phyloP scores from a whole-genome alignment of 2,329 filamentous ascomycete genomes.

The Scedosporium dehoogii region DNA sequence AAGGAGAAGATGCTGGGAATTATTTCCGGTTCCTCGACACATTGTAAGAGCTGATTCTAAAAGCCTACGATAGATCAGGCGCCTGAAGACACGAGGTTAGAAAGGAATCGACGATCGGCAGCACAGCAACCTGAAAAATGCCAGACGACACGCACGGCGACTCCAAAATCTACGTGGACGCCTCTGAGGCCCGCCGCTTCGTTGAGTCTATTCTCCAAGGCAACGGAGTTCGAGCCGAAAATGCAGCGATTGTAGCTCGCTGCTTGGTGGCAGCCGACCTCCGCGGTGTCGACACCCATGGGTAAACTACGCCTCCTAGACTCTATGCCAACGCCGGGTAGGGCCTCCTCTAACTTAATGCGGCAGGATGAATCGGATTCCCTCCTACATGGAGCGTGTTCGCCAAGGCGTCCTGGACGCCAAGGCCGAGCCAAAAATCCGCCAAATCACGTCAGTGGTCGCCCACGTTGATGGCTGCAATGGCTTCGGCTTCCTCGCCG shows the following conservation, averaged over 20 bases:
- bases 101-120: background rate
- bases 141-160: constrained; percentile 8
- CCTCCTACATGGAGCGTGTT: constrained; percentile 66
- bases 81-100: no score
- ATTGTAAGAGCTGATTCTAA: no score
- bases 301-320: constrained; percentile 8
- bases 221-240: constrained; percentile 47
- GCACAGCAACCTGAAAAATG: background rate
- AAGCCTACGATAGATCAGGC: no score
- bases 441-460: constrained; percentile 58
- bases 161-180: constrained; percentile 20
- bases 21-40: no score
- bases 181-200: constrained; percentile 33
- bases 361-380: constrained; percentile 56
- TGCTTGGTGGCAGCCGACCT: constrained; percentile 67
- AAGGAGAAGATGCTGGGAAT: no score
- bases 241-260: constrained; percentile 54
- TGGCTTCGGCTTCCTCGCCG: constrained; percentile 66
- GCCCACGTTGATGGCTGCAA: constrained; percentile 50
- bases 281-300: constrained; percentile 71
- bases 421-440: constrained; percentile 45
- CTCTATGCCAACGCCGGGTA: background rate
- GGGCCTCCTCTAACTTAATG: constrained; percentile 16
- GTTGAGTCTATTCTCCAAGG: constrained; percentile 45
- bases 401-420: constrained; percentile 59